phyloP scores from a whole-genome alignment of 345 rosid species.

The Stellera chamaejasme region DNA sequence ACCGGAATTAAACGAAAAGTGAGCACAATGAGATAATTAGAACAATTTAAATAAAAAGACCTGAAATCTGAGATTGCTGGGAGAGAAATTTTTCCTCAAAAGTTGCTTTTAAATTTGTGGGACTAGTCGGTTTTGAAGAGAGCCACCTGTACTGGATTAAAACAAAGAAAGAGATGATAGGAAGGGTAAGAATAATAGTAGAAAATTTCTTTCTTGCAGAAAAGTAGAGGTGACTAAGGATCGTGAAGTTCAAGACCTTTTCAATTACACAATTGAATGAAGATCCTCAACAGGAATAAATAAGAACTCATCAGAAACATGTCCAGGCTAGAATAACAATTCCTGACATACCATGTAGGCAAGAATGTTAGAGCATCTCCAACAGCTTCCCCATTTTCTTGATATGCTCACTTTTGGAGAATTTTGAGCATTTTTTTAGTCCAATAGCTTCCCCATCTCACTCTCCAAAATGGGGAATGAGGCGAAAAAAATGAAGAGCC shows the following conservation, averaged over 20 bases:
- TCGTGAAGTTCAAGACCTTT: too few species aligned
- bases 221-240: background rate
- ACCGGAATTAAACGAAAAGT: background rate
- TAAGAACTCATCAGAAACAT: background rate
- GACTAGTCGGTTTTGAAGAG: constrained; percentile 73
- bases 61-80: constrained; percentile 90
- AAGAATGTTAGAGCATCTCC: too few species aligned
- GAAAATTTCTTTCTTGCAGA: background rate
- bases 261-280: background rate
- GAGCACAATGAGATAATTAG: constrained; percentile 1
- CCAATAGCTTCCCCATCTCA: too few species aligned
- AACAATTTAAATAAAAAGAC: constrained; percentile 27
- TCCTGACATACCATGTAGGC: background rate
- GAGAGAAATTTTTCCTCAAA: constrained; percentile 97
- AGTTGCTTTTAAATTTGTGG: constrained; percentile 53
- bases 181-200: constrained; percentile 6
- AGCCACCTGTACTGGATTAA: constrained; percentile 95
- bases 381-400: too few species aligned
- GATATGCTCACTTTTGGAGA: too few species aligned
- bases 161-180: constrained; percentile 18
- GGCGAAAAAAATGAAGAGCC: too few species aligned
- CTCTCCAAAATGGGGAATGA: too few species aligned
- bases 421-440: too few species aligned
- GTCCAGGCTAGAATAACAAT: background rate
- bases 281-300: background rate